These are phyloP conservation scores for Sicyos edulis DNA, from an alignment of 306 rosid genomes.

Conservation along the genomic window DNA sequence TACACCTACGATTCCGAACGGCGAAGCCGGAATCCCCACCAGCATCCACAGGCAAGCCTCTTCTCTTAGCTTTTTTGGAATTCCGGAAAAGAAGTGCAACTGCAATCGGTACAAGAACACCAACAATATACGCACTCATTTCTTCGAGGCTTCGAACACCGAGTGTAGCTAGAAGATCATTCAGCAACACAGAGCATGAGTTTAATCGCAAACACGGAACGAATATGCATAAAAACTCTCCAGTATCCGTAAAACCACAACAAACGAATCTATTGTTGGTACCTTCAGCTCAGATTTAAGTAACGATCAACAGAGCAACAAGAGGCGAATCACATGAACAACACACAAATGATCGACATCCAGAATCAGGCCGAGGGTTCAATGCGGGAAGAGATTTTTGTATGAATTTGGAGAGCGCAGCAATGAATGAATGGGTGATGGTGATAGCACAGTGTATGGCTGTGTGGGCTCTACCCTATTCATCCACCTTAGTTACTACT, in stretches of 20 bases:
- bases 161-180: constrained; percentile 11
- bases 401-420: not conserved
- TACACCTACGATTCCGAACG: constrained; percentile 48
- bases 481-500: too few species aligned
- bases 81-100: constrained; percentile 45
- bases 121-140: constrained; percentile 61
- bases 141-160: constrained; percentile 14
- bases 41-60: constrained; percentile 56
- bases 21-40: constrained; percentile 61
- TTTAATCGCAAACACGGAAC: not conserved
- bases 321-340: not conserved
- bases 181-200: not conserved
- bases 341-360: not conserved
- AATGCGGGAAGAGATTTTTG: not conserved
- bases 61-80: constrained; percentile 44
- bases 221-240: not conserved
- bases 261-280: not conserved
- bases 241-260: not conserved
- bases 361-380: constrained; percentile 15
- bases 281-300: constrained; percentile 1
- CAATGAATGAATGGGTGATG: not conserved
- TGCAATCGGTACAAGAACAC: constrained; percentile 53
- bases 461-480: not conserved
- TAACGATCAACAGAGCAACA: not conserved
- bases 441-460: not conserved